Base-by-base conservation (phyloP, 1,284 basidiomycete species). In the Melampsora larici-populina region DNA sequence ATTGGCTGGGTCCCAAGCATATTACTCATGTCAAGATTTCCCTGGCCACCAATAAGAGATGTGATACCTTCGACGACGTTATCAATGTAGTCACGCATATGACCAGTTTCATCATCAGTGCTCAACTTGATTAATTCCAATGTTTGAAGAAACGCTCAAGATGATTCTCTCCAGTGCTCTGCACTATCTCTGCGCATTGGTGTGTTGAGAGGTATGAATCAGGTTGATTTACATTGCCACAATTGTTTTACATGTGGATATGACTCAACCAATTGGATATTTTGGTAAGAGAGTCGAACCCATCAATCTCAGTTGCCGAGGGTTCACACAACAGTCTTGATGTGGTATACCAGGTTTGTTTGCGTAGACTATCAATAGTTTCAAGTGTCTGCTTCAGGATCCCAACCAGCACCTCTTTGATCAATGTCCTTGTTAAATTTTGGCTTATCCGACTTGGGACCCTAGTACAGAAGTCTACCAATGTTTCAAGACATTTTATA, bases 401-500 rank as follows among this genome's bases (percentile, higher is more conserved):
- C 11, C 58, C 24, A 4, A 36, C 11, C n/a, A 68, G 24, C 13
- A 68, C 43, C 33, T n/a, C 17, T 15, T 36, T 21, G 8, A 36
- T 36, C 63, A 31, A 29, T 18, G 36, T 64, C 33, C 21, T 31
- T 36, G 63, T 29, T 64, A 36, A 17, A 31, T 64, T 36, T 15
- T 8, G 26, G 2, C 9, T 29, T n/a, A 40, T 31, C 21, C 26
- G 63, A 33, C 33, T 40, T 9, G 63, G 33, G 7, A 58, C 40
- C 63, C 60, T 6, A 15, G 46, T 36, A 63, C 67, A 77, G 36
- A 70, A 58, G 31, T 36, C 46, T 40, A 77, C 7, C 3, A 77
- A 26, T 64, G 40, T 46, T 43, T 60, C 62, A 21, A 93, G 82
- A 21, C 90, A 89, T 68, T 87, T 86, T 79, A 93, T 86, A 82